Evolutionary conservation across 768 basidiomycete genomes (phyloP), one percentile per base, ranked within the genome.

Genomic region (Suillus decipiens): DNA sequence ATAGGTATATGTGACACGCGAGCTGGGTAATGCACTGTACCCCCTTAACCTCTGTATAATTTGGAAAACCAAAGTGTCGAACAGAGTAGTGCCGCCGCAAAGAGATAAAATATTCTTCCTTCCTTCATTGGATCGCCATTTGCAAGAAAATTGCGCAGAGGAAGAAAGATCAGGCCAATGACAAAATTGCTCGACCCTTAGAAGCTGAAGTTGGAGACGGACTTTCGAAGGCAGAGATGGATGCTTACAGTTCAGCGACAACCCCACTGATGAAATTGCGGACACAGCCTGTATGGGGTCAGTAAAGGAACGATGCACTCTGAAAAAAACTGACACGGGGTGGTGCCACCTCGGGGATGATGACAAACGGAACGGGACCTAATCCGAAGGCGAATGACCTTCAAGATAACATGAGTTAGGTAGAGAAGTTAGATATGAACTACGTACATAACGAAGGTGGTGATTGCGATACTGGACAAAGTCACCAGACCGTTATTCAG

Each of bases 351-450:
- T 98, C 95, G 17, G 95, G 88, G 37, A 96, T 88, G 74, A 98
- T 88, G 43, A 99, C 87, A 71, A 95, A 99, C 0, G 96, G 96
- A 39, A 98, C 78, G 2, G 96, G 95, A 1, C 96, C 96, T 19
- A 98, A 81, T 2, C 96, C 96, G 39, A 90, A 76, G 1, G 95
- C 92, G 75, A 96, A 98, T 1, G 92, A 90, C 76, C 92, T 92
- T 63, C 11, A 54, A 56, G 42, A 63, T 54, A 41, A 43, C 7
- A 41, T 64, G 42, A 62, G 62, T 59, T 37, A 39, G 5, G 41
- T 12, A n/a, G 9, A 48, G 42, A 47, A 59, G 14, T 15, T 3
- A 48, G 12, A 55, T 58, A 54, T 63, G 34, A 6, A 28, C 37
- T 6, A 34, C 50, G 80, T 70, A 91, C 93, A 88, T 92, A 42